Conservation (phyloP, 2,329 filamentous ascomycete species). For the Monilinia fructigena region DNA sequence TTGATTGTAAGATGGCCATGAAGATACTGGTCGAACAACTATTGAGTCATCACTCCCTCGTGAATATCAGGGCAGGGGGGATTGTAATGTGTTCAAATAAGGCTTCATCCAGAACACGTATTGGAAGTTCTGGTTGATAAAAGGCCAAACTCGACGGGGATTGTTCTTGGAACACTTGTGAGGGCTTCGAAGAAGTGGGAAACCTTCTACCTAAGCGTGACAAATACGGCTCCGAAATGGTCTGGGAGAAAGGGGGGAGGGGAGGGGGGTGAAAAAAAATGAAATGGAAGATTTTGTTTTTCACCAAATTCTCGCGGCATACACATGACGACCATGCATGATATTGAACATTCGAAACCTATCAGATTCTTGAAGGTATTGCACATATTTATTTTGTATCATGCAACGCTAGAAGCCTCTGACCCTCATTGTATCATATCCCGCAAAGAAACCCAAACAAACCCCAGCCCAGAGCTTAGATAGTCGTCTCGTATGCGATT, state of each 20-base stretch:
- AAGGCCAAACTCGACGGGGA: constrained; percentile 7
- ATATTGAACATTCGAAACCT: constrained; percentile 12
- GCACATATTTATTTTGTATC: constrained; percentile 38
- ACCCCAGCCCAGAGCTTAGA: constrained; percentile 56
- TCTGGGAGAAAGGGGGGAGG: not conserved
- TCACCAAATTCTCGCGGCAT: constrained; percentile 12
- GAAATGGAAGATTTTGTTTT: not conserved
- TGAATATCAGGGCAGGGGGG: not conserved
- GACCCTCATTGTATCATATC: constrained; percentile 34
- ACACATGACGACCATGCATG: constrained; percentile 10
- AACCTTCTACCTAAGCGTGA: constrained; percentile 36
- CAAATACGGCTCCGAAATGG: constrained; percentile 34
- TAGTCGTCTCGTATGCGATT: constrained; percentile 96
- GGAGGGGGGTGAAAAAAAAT: not conserved
- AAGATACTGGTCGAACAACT: not conserved
- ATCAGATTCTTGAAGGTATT: constrained; percentile 38
- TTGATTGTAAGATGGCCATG: not conserved
- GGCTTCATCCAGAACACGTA: constrained; percentile 14
- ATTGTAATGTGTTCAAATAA: constrained; percentile 13
- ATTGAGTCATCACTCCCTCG: too few relatives aligned
- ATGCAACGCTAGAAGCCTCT: constrained; percentile 39
- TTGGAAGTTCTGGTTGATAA: constrained; percentile 13
- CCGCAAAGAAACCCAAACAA: constrained; percentile 40
- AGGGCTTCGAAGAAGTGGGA: constrained; percentile 35
- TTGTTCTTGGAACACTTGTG: constrained; percentile 36